Evolutionary conservation across 78 protist genomes (phyloP).

Genomic region (Emiliania huxleyi): DNA sequence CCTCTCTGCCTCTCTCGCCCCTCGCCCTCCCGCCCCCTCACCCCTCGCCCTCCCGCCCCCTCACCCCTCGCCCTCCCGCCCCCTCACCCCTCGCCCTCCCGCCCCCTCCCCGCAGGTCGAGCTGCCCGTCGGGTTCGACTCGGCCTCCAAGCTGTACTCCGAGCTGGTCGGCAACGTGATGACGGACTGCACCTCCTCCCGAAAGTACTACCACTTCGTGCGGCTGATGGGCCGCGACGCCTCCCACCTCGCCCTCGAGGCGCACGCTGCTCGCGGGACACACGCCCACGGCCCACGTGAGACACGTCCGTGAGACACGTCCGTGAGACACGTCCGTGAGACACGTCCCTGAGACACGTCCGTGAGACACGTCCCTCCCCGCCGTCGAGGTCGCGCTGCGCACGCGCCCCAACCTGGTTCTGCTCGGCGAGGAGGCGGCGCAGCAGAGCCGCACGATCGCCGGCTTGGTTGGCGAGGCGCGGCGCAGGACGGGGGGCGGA

Average conservation of each 20-base stretch:
- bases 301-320: too few species aligned
- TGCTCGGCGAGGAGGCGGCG: slow-evolving; percentile 62
- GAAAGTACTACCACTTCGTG: slow-evolving; percentile 62
- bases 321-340: too few species aligned
- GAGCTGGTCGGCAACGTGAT: slow-evolving; percentile 57
- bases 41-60: too few species aligned
- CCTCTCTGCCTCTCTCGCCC: too few species aligned
- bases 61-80: too few species aligned
- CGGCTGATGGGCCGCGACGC: slow-evolving; percentile 76
- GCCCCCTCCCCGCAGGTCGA: too few species aligned
- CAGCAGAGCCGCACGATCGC: slow-evolving; percentile 13
- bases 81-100: too few species aligned
- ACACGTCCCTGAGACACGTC: too few species aligned
- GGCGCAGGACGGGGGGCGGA: too few species aligned
- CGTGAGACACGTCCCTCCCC: slow-evolving; percentile 63
- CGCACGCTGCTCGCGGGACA: neutral
- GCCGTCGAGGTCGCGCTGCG: slow-evolving; percentile 63
- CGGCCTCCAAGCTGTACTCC: slow-evolving; percentile 56
- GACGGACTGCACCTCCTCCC: slow-evolving; percentile 42
- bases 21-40: too few species aligned
- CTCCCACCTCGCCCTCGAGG: slow-evolving; percentile 66
- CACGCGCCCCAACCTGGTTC: slow-evolving; percentile 49
- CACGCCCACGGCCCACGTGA: neutral
- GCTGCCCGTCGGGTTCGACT: slow-evolving; percentile 69
- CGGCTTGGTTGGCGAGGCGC: too few species aligned